Percentiles rank a stretch among this genome's conserved stretches.
Evolutionary conservation across 2,329 filamentous ascomycete genomes (phyloP).

Genomic region (Aspergillus sclerotialis): DNA sequence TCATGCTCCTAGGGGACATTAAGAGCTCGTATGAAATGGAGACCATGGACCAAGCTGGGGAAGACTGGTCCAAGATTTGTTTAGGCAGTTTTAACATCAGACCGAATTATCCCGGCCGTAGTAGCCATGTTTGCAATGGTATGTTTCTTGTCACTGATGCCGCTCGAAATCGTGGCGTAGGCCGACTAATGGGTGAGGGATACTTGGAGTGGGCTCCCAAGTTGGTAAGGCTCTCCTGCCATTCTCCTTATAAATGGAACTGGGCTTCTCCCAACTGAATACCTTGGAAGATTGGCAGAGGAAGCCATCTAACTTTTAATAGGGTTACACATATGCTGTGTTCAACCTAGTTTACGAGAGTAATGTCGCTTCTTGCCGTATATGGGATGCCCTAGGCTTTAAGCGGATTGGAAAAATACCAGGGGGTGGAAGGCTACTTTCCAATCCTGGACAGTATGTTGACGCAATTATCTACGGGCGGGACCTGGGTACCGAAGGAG

Average conservation of each 20-base stretch:
- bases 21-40: constrained; percentile 51
- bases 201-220: constrained; percentile 72
- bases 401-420: constrained; percentile 83
- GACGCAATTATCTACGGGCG: constrained; percentile 74
- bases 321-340: constrained; percentile 84
- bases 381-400: constrained; percentile 89
- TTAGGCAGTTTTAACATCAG: constrained; percentile 91
- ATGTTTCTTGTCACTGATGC: constrained; percentile 70
- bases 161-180: constrained; percentile 66
- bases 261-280: no score
- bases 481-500: constrained; percentile 56
- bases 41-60: constrained; percentile 45
- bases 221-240: constrained; percentile 33
- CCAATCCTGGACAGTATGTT: constrained; percentile 60
- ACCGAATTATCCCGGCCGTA: constrained; percentile 85
- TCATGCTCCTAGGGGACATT: constrained; percentile 78
- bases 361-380: constrained; percentile 80
- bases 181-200: constrained; percentile 67
- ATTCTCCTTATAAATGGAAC: constrained; percentile 26
- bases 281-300: no score
- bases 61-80: constrained; percentile 73
- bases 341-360: constrained; percentile 95
- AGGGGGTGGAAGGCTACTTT: constrained; percentile 62
- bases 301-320: constrained; percentile 16
- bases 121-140: constrained; percentile 77